A percentile compares a stretch with the other conserved stretches of the same genome.
Conservation (phyloP, 2,329 filamentous ascomycete species). For the Colletotrichum australisinense region DNA sequence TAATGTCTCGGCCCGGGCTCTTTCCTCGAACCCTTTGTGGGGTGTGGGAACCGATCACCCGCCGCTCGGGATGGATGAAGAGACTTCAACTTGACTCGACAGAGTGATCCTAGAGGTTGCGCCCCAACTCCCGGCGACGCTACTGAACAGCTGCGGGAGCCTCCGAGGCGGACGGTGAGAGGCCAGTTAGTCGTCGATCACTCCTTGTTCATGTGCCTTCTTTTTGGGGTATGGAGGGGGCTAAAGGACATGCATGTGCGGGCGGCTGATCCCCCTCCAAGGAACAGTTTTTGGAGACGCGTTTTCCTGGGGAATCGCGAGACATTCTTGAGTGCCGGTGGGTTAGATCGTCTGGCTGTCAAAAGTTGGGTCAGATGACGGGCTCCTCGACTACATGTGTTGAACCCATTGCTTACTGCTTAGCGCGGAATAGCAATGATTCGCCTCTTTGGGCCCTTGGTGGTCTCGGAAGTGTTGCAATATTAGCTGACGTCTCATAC, state of each 20-base stretch:
- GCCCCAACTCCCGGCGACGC: neutral
- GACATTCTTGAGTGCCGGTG: neutral
- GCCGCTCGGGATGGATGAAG: conserved; percentile 5
- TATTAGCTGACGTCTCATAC: neutral
- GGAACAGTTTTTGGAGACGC: neutral
- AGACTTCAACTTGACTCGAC: neutral
- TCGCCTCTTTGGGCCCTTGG: neutral
- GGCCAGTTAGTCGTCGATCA: neutral
- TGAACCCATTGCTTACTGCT: neutral
- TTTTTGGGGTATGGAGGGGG: neutral
- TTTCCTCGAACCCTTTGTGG: neutral
- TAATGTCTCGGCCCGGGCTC: conserved; percentile 5
- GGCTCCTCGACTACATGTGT: neutral
- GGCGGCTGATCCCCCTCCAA: conserved; percentile 9
- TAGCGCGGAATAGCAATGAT: neutral
- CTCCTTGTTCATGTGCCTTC: conserved; percentile 6
- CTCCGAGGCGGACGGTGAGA: neutral
- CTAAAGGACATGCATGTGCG: neutral
- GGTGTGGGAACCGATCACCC: conserved; percentile 9
- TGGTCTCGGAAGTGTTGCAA: neutral
- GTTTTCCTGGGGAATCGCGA: neutral
- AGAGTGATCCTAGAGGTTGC: conserved; percentile 9
- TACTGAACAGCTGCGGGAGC: neutral
- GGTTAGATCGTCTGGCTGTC: neutral
- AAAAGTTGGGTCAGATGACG: conserved; percentile 10